Conservation (phyloP, 73 alveolate species). For the Paramecium sexaurelia region DNA sequence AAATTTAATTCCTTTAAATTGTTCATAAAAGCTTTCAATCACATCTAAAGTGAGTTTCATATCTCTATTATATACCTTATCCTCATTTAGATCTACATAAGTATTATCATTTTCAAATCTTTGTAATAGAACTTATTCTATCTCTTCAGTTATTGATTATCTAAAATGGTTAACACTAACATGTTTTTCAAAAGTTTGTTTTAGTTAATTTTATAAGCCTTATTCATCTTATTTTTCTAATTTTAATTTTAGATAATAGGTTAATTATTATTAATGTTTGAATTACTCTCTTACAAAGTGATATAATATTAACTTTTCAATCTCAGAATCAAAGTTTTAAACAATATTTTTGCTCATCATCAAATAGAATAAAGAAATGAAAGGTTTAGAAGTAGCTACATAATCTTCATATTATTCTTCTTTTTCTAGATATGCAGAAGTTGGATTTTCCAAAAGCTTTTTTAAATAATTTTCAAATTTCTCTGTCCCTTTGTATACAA, state of each 20-base stretch:
- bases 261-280: not conserved
- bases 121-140: not conserved
- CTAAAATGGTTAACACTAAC: constrained; percentile 20
- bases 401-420: constrained; percentile 40
- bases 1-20: not conserved
- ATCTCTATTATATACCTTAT: not conserved
- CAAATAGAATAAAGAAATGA: not conserved
- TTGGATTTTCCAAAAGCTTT: constrained; percentile 37
- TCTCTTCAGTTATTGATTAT: not conserved
- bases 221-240: constrained; percentile 3
- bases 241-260: not conserved
- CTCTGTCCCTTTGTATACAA: not conserved
- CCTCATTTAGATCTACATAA: not conserved
- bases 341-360: not conserved
- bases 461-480: constrained; percentile 53
- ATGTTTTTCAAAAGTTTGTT: not conserved
- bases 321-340: not conserved
- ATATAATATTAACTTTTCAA: not conserved
- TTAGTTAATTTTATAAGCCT: not conserved
- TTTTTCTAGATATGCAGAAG: constrained; percentile 11
- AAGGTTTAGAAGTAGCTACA: constrained; percentile 21
- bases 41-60: not conserved
- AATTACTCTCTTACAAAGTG: not conserved
- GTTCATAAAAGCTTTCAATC: not conserved
- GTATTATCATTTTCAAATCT: not conserved